Evolutionary conservation across 306 rosid species (phyloP).

Genomic region (Crotalaria pallida): DNA sequence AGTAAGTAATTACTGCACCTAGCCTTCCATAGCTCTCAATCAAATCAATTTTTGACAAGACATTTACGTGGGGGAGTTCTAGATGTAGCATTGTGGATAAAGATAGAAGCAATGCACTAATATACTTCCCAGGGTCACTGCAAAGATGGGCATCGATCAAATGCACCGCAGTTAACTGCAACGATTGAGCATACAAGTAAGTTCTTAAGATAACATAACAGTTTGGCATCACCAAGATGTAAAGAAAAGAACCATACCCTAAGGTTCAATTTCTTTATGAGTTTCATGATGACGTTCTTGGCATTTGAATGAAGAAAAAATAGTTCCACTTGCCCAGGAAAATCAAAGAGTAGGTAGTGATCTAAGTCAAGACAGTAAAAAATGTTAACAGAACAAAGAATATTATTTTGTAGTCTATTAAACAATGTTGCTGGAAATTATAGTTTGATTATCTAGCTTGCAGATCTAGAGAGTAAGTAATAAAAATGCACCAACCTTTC

Average conservation of each 20-base stretch:
- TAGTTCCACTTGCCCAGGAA: slow-evolving; percentile 95
- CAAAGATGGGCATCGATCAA: slow-evolving; percentile 95
- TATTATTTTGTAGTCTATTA: neutral
- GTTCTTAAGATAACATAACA: slow-evolving; percentile 1
- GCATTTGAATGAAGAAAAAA: slow-evolving; percentile 86
- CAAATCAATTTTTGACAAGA: slow-evolving; percentile 88
- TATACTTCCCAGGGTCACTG: slow-evolving; percentile 93
- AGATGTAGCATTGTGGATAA: slow-evolving; percentile 86
- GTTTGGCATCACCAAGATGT: slow-evolving; percentile 13
- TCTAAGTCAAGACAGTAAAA: slow-evolving; percentile 49
- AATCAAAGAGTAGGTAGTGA: slow-evolving; percentile 95
- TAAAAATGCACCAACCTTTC: slow-evolving; percentile 56
- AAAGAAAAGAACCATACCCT: slow-evolving; percentile 49
- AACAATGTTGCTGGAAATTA: slow-evolving; percentile 20
- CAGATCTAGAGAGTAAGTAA: no score
- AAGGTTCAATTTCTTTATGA: slow-evolving; percentile 65
- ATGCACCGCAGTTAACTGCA: slow-evolving; percentile 93
- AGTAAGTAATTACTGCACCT: slow-evolving; percentile 41
- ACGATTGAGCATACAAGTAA: slow-evolving; percentile 33
- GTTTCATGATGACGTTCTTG: slow-evolving; percentile 70
- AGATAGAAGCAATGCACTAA: slow-evolving; percentile 83
- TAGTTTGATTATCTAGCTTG: no score
- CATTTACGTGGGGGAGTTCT: slow-evolving; percentile 88
- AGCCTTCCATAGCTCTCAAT: slow-evolving; percentile 88
- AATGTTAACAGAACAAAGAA: slow-evolving; percentile 8